These are phyloP conservation scores for Zygoascus biomembranicola DNA, from an alignment of 805 yeast species.

Conservation along the genomic window DNA sequence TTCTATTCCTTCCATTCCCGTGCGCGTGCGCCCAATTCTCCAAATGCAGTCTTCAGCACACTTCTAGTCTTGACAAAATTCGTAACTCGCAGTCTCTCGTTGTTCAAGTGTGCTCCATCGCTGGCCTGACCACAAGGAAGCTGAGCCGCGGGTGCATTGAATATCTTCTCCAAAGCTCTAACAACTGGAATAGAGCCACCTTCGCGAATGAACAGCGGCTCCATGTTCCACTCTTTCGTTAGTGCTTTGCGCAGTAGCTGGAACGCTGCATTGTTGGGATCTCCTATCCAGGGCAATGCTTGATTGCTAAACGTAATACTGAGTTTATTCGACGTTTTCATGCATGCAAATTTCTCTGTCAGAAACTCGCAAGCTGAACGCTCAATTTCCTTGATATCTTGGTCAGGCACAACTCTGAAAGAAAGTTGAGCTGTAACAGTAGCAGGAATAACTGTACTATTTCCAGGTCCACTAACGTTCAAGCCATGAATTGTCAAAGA, in stretches of 20 bases:
- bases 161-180: conserved; percentile 70
- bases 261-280: conserved; percentile 68
- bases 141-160: conserved; percentile 86
- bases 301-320: conserved; percentile 60
- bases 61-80: conserved; percentile 69
- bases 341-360: conserved; percentile 36
- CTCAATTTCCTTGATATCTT: conserved; percentile 56
- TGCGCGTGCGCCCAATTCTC: conserved; percentile 3
- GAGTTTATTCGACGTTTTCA: conserved; percentile 56
- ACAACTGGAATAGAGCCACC: conserved; percentile 96
- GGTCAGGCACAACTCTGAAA: conserved; percentile 84
- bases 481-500: conserved; percentile 80
- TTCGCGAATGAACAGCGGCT: conserved; percentile 83
- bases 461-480: conserved; percentile 82
- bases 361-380: conserved; percentile 40
- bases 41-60: conserved; percentile 31
- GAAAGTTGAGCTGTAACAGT: conserved; percentile 70
- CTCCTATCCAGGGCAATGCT: conserved; percentile 96
- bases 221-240: conserved; percentile 61
- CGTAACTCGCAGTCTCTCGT: conserved; percentile 73
- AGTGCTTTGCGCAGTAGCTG: conserved; percentile 56
- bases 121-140: conserved; percentile 94
- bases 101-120: conserved; percentile 87
- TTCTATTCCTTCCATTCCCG: background rate
- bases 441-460: conserved; percentile 84